Conservation (phyloP, 1,284 basidiomycete species). For the Sporisorium iseilematis-ciliati region DNA sequence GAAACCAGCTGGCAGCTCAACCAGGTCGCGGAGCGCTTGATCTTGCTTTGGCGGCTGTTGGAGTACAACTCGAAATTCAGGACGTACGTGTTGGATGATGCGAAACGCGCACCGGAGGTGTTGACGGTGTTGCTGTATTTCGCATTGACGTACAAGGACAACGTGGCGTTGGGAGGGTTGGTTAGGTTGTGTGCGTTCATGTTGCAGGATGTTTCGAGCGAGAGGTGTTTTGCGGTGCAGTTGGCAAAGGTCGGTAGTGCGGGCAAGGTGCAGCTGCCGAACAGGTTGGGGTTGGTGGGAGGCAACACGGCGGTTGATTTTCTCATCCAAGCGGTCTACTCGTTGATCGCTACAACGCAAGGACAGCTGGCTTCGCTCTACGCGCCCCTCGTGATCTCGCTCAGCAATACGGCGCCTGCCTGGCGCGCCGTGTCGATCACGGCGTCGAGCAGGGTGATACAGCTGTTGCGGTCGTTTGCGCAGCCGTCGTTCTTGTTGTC, state of each 20-base stretch:
- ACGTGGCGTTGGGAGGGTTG: conserved; percentile 85
- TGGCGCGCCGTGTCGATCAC: conserved; percentile 81
- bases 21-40: conserved; percentile 60
- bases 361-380: conserved; percentile 73
- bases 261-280: conserved; percentile 43
- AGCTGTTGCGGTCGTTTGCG: conserved; percentile 89
- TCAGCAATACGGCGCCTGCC: conserved; percentile 88
- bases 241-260: conserved; percentile 53
- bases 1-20: conserved; percentile 43
- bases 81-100: conserved; percentile 53
- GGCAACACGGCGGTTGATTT: conserved; percentile 50
- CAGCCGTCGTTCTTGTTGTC: conserved; percentile 88
- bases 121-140: conserved; percentile 50
- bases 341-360: conserved; percentile 83
- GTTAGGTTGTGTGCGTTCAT: conserved; percentile 91
- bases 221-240: conserved; percentile 78
- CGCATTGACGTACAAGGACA: conserved; percentile 48
- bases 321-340: conserved; percentile 80
- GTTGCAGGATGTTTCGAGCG: conserved; percentile 88
- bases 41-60: conserved; percentile 60
- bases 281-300: conserved; percentile 25
- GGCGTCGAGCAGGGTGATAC: conserved; percentile 83
- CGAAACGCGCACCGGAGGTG: conserved; percentile 37
- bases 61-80: conserved; percentile 62
- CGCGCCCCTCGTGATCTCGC: conserved; percentile 83